phyloP scores from a whole-genome alignment of 2,329 filamentous ascomycete genomes.

The Passalora sequoiae region DNA sequence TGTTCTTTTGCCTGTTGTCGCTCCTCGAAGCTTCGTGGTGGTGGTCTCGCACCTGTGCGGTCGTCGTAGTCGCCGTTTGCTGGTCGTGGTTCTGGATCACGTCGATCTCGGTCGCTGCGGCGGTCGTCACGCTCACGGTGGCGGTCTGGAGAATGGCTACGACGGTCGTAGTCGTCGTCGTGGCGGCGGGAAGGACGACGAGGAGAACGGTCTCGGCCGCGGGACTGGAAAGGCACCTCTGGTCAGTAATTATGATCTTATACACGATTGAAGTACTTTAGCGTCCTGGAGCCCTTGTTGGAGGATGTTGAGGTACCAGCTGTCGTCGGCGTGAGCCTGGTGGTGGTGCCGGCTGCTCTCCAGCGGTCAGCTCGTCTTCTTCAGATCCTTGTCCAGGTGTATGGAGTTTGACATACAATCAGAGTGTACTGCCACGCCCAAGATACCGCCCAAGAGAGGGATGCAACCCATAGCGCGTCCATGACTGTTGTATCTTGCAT shows the following conservation, averaged over 20 bases:
- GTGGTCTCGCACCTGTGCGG: slow-evolving; percentile 37
- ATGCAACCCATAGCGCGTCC: no score
- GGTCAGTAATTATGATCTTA: background rate
- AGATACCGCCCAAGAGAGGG: no score
- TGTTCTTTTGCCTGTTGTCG: slow-evolving; percentile 78
- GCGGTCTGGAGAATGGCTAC: slow-evolving; percentile 20
- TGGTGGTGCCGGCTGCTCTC: no score
- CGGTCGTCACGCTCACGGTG: slow-evolving; percentile 6
- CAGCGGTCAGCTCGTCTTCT: no score
- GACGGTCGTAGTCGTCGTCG: slow-evolving; percentile 21
- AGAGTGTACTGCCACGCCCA: no score
- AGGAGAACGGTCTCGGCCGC: slow-evolving; percentile 4
- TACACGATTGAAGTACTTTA: background rate
- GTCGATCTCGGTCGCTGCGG: slow-evolving; percentile 43
- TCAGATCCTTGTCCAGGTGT: no score
- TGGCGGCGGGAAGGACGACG: slow-evolving; percentile 53
- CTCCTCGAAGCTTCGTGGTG: slow-evolving; percentile 70
- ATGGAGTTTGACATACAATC: no score
- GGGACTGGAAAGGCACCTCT: background rate
- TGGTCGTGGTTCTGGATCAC: slow-evolving; percentile 68
- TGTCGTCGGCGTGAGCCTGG: no score
- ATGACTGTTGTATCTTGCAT: no score
- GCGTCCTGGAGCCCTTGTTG: background rate
- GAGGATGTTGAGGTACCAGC: no score
- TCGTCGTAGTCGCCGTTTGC: slow-evolving; percentile 64